A percentile compares a stretch with the other conserved stretches of the same genome.
Conservation (phyloP, 805 yeast genomes). For the Sungouiozyma ichnusensis region DNA sequence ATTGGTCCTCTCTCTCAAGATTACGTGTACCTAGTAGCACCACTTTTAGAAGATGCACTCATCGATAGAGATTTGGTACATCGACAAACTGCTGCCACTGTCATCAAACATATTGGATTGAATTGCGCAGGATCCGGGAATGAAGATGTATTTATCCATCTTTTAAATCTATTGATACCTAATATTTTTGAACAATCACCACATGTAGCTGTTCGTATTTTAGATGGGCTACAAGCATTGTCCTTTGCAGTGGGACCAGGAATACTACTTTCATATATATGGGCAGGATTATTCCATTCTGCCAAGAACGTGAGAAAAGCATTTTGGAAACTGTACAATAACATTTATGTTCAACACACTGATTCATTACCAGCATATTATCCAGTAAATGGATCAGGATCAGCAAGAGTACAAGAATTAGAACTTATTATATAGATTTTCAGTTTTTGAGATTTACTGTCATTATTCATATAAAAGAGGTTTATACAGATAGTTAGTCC, state of each 20-base stretch:
- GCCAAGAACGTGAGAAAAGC: constrained; percentile 76
- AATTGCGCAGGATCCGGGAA: constrained; percentile 65
- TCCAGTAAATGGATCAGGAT: constrained; percentile 43
- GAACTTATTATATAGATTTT: constrained; percentile 29
- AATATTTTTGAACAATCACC: constrained; percentile 92
- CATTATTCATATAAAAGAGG: not conserved
- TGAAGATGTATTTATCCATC: constrained; percentile 78
- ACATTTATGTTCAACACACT: constrained; percentile 58
- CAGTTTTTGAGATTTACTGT: too few species aligned
- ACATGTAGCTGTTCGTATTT: constrained; percentile 74
- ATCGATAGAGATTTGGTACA: constrained; percentile 87
- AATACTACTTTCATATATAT: constrained; percentile 55
- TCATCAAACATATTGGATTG: constrained; percentile 69
- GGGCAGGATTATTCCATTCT: constrained; percentile 91
- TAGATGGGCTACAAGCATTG: constrained; percentile 70
- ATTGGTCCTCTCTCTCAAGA: constrained; percentile 71
- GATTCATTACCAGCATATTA: constrained; percentile 77
- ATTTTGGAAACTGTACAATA: constrained; percentile 78
- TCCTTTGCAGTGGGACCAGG: constrained; percentile 71
- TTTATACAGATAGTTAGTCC: not conserved
- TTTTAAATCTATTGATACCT: constrained; percentile 73
- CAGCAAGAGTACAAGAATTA: constrained; percentile 37
- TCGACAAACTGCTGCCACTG: constrained; percentile 90
- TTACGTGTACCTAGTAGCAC: constrained; percentile 69
- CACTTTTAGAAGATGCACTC: constrained; percentile 78